phyloP scores from a whole-genome alignment of 2,329 filamentous ascomycete genomes.

The Epichloe hybrida region DNA sequence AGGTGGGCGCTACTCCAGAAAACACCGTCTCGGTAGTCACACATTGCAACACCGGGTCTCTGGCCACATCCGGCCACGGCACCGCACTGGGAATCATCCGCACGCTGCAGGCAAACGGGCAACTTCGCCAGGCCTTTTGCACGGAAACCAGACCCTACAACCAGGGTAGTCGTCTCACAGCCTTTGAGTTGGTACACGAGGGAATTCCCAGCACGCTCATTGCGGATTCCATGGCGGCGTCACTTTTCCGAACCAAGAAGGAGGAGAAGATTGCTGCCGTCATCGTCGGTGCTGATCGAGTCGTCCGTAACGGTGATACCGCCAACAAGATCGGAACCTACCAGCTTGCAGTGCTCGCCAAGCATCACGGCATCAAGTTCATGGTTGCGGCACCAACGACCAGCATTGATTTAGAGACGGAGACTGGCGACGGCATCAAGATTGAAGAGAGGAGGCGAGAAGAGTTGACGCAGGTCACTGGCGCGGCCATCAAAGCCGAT shows the following conservation, averaged over 20 bases:
- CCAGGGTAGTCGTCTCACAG: slow-evolving; percentile 86
- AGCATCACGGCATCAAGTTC: slow-evolving; percentile 81
- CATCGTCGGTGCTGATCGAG: slow-evolving; percentile 87
- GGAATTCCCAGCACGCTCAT: slow-evolving; percentile 81
- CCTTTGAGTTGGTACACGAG: slow-evolving; percentile 93
- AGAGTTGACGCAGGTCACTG: slow-evolving; percentile 76
- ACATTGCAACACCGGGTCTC: slow-evolving; percentile 94
- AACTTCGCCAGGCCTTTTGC: slow-evolving; percentile 77
- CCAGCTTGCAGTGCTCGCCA: slow-evolving; percentile 77
- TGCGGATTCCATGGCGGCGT: slow-evolving; percentile 92
- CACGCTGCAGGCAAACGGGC: slow-evolving; percentile 52
- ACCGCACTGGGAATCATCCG: slow-evolving; percentile 92
- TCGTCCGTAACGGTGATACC: slow-evolving; percentile 92
- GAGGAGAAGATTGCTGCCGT: slow-evolving; percentile 66
- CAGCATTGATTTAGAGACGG: slow-evolving; percentile 76
- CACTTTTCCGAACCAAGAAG: slow-evolving; percentile 54
- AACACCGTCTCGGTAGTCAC: slow-evolving; percentile 64
- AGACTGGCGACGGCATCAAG: slow-evolving; percentile 63
- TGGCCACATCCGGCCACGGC: slow-evolving; percentile 95
- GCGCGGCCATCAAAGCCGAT: slow-evolving; percentile 53
- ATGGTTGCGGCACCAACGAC: slow-evolving; percentile 90
- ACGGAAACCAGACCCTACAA: slow-evolving; percentile 97
- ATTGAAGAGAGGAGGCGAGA: slow-evolving; percentile 77
- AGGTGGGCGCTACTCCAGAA: slow-evolving; percentile 34
- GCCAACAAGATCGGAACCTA: slow-evolving; percentile 99